Evolutionary conservation across 2,329 filamentous ascomycete species (phyloP), one percentile per base, ranked within the genome.

Genomic region (Metarhizium rileyi): DNA sequence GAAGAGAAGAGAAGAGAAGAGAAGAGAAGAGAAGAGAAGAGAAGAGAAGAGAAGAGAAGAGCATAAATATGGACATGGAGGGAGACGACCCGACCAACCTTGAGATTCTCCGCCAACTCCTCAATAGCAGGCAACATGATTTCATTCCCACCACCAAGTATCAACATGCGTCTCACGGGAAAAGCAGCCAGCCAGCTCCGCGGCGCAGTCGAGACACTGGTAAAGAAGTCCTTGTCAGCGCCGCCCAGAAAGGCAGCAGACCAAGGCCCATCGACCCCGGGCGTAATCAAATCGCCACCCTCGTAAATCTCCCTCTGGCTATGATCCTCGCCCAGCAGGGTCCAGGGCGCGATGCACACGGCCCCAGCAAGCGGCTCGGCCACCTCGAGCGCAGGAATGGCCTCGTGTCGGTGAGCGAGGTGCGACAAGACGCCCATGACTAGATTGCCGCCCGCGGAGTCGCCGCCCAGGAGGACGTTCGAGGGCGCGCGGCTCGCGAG

Each of bases 391-490:
- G 46, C 50, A n/a, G 28, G 27, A 12, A 59, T 59, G 42, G 54
- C 44, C 5, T 51, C 50, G 30, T 59, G 57, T 8, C 47, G 47
- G 27, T 59, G 57, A 25, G 53, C 52, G 5, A 58, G 46, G 46
- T 59, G 57, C 7, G 56, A 57, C 20, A 59, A 50, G 16, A 59
- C 55, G 26, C 55, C 57, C 18, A 58, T 30, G 33, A 47, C 53
- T 12, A 59, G 48, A 36, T 58, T 58, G 12, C 52, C 57, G 40
- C 57, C 57, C 1, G 57, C 57, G 2, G 57, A 59, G 43, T 59
- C 57, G 33, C 57, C 57, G 41, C 55, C 56, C 10, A 58, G 46
- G 7, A 57, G 43, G 2, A 58, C 50, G 22, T 51, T 50, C 6
- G 44, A 42, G 4, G 56, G 55, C 12, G 42, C 43, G 2, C 49